Percentiles rank a stretch among this genome's conserved stretches.
Evolutionary conservation across 441 rosid species (phyloP).

Genomic region (Aquilaria agallochum): DNA sequence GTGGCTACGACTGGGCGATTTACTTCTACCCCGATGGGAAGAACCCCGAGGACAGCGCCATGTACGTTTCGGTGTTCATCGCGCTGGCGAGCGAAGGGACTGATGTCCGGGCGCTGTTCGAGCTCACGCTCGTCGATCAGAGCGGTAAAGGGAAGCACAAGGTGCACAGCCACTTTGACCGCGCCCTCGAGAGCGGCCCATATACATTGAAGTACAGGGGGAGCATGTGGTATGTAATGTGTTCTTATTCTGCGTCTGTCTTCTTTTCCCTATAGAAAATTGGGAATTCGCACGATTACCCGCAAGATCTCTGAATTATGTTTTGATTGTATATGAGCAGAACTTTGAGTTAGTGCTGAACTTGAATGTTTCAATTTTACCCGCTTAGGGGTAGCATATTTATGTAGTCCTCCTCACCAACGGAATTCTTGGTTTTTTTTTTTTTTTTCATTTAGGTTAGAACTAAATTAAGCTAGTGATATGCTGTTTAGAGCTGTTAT

Average conservation of each 20-base stretch:
- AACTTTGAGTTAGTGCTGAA: no score
- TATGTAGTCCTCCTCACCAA: no score
- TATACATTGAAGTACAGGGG: conserved; percentile 74
- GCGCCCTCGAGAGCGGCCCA: conserved; percentile 77
- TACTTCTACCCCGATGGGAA: conserved; percentile 81
- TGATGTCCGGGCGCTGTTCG: conserved; percentile 77
- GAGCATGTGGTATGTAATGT: conserved; percentile 70
- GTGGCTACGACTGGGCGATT: conserved; percentile 73
- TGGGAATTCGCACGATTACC: no score
- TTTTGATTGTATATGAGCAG: no score
- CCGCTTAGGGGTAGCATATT: no score
- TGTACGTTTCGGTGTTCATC: conserved; percentile 64
- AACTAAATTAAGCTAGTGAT: no score
- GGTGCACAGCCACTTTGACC: conserved; percentile 78
- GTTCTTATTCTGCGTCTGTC: neutral
- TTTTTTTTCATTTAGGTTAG: no score
- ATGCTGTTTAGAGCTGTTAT: no score
- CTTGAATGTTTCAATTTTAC: no score
- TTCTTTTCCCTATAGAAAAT: no score
- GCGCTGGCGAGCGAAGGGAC: conserved; percentile 75
- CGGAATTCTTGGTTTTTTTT: no score
- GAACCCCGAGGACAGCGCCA: conserved; percentile 54
- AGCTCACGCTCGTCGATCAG: conserved; percentile 74
- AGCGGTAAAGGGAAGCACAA: conserved; percentile 73
- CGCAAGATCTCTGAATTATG: no score